phyloP scores from a whole-genome alignment of 306 rosid species.

The Bauhinia variegata region DNA sequence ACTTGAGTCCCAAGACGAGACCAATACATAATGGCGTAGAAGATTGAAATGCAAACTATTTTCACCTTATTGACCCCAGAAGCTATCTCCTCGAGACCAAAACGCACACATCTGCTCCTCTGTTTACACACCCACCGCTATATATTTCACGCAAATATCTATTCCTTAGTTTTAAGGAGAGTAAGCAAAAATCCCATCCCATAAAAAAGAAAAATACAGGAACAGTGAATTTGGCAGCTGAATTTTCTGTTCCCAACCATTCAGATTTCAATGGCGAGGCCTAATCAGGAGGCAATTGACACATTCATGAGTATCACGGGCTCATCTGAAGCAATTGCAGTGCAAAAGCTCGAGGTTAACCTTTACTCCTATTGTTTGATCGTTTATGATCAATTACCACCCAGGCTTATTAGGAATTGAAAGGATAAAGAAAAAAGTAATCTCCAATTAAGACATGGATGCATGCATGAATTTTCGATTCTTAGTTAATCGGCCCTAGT shows the following conservation, averaged over 20 bases:
- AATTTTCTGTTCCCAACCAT: slow-evolving; percentile 19
- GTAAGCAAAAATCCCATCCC: background rate
- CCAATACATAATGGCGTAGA: background rate
- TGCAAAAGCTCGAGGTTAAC: slow-evolving; percentile 66
- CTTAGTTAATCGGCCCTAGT: background rate
- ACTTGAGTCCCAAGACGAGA: background rate
- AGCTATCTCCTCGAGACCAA: background rate
- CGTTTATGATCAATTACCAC: background rate
- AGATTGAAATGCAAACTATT: slow-evolving; percentile 3
- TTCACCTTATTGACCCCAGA: slow-evolving; percentile 20
- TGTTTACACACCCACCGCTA: slow-evolving; percentile 4
- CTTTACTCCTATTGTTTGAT: background rate
- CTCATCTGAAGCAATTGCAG: slow-evolving; percentile 62
- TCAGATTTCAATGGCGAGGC: slow-evolving; percentile 73
- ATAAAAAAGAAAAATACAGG: background rate
- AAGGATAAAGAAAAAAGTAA: background rate
- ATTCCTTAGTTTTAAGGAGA: background rate
- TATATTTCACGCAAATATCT: slow-evolving; percentile 16
- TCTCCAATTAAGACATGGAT: background rate
- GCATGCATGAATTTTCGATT: background rate
- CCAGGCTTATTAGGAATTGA: slow-evolving; percentile 8
- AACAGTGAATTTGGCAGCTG: slow-evolving; percentile 19
- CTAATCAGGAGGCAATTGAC: slow-evolving; percentile 75
- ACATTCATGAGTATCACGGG: slow-evolving; percentile 84
- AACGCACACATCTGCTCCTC: background rate